phyloP scores from a whole-genome alignment of 169 alveolate species.

The Babesia ovata region DNA sequence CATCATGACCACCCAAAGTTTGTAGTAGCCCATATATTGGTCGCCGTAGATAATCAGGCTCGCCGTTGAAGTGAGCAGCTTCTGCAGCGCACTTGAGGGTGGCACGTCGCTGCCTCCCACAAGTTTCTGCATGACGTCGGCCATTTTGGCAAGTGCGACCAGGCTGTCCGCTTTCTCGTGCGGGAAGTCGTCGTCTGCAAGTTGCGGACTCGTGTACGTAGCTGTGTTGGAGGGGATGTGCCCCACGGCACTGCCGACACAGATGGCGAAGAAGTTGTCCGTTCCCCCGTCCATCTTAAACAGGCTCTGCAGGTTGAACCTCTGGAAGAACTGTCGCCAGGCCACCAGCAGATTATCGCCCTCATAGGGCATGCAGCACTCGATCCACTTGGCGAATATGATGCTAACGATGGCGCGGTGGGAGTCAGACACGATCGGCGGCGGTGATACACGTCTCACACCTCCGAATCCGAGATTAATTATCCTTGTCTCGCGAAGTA shows the following conservation, averaged over 20 bases:
- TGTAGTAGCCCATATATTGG: conserved; percentile 75
- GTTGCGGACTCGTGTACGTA: neutral
- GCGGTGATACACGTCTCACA: conserved; percentile 71
- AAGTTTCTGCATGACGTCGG: conserved; percentile 82
- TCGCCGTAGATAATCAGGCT: conserved; percentile 77
- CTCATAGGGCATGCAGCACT: conserved; percentile 60
- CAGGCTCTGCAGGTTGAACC: conserved; percentile 83
- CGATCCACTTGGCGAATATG: conserved; percentile 74
- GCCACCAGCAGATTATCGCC: conserved; percentile 66
- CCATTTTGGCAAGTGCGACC: conserved; percentile 82
- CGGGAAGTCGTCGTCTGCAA: neutral
- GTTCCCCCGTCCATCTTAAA: conserved; percentile 86
- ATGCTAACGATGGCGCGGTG: conserved; percentile 71
- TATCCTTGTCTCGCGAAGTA: conserved; percentile 44
- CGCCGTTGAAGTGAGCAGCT: conserved; percentile 74
- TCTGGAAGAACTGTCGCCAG: conserved; percentile 83
- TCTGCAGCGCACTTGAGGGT: conserved; percentile 85
- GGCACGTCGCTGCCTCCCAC: conserved; percentile 86
- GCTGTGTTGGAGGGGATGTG: neutral
- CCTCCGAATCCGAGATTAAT: conserved; percentile 76
- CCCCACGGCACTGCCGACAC: conserved; percentile 80
- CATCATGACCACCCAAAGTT: conserved; percentile 73
- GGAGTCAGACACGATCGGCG: conserved; percentile 70
- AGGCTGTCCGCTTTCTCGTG: conserved; percentile 3
- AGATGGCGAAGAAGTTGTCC: conserved; percentile 83